A percentile compares a stretch with the other conserved stretches of the same genome.
Conservation (phyloP, 2,329 filamentous ascomycete species). For the Mariannaea elegans region DNA sequence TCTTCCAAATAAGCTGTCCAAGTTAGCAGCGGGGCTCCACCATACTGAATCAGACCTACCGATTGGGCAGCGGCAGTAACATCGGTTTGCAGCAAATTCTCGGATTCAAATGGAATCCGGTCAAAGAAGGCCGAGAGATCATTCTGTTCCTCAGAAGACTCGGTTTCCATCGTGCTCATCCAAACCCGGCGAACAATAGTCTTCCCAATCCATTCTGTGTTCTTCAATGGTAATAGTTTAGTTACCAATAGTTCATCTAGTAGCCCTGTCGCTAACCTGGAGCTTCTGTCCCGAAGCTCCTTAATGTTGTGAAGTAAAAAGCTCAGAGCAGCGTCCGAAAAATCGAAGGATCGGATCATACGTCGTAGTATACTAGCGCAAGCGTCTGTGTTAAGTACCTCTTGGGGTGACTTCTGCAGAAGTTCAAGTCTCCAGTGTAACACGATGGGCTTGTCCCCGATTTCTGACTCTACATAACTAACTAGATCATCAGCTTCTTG, state of each 20-base stretch:
- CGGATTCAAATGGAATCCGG: constrained; percentile 51
- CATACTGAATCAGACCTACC: constrained; percentile 51
- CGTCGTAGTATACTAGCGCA: constrained; percentile 64
- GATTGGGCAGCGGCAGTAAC: constrained; percentile 75
- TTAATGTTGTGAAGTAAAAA: constrained; percentile 74
- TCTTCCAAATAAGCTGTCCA: constrained; percentile 81
- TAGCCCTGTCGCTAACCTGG: constrained; percentile 56
- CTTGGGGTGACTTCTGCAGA: constrained; percentile 58
- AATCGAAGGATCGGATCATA: constrained; percentile 68
- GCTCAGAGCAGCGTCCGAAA: constrained; percentile 71
- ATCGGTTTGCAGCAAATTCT: constrained; percentile 61
- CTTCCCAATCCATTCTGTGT: constrained; percentile 72
- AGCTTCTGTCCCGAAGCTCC: constrained; percentile 66
- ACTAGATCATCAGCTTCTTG: constrained; percentile 66
- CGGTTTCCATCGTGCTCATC: constrained; percentile 63
- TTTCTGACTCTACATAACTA: constrained; percentile 67
- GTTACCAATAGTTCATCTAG: constrained; percentile 71
- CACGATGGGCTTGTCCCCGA: constrained; percentile 72
- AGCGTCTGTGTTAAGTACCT: constrained; percentile 56
- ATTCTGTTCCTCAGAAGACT: constrained; percentile 38
- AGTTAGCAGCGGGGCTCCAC: constrained; percentile 26
- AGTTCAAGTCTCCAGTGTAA: constrained; percentile 75
- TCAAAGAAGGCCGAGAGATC: constrained; percentile 39
- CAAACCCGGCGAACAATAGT: constrained; percentile 73
- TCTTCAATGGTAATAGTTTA: constrained; percentile 61